Percentiles rank a stretch among this genome's conserved stretches.
Conservation (phyloP, 2,329 filamentous ascomycete genomes). For the Ophiocordyceps camponoti-floridani region DNA sequence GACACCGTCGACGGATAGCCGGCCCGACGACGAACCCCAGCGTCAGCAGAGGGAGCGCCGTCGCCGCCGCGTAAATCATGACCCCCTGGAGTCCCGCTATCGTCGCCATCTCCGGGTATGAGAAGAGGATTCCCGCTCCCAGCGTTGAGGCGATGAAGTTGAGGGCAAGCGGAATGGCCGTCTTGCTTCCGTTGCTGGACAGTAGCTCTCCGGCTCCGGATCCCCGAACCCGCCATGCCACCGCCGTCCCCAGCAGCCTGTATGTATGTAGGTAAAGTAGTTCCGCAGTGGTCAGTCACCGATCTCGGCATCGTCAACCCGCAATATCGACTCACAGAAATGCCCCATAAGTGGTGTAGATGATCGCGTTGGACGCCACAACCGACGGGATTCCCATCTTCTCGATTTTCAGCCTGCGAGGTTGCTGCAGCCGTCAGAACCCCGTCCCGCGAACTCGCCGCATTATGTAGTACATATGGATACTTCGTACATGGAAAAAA, state of each 20-base stretch:
- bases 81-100: slow-evolving; percentile 66
- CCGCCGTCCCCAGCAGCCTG: slow-evolving; percentile 42
- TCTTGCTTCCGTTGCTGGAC: slow-evolving; percentile 59
- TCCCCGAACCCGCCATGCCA: slow-evolving; percentile 34
- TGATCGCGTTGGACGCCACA: slow-evolving; percentile 64
- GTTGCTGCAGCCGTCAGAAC: too few species aligned
- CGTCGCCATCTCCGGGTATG: slow-evolving; percentile 65
- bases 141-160: slow-evolving; percentile 88
- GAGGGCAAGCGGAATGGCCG: slow-evolving; percentile 63
- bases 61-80: slow-evolving; percentile 57
- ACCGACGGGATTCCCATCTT: slow-evolving; percentile 59
- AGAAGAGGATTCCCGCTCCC: slow-evolving; percentile 68
- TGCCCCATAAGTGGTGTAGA: slow-evolving; percentile 60
- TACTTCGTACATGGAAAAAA: too few species aligned
- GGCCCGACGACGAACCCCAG: slow-evolving; percentile 62
- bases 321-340: slow-evolving; percentile 67
- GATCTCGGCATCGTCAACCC: too few species aligned
- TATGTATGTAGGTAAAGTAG: too few species aligned
- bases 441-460: too few species aligned
- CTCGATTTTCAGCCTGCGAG: too few species aligned
- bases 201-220: slow-evolving; percentile 52
- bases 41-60: slow-evolving; percentile 52
- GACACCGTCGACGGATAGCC: slow-evolving; percentile 62
- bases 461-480: too few species aligned
- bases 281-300: neutral